Percentiles rank a stretch among this genome's conserved stretches.
phyloP scores from a whole-genome alignment of 441 rosid genomes.

The Lepidium campestre region DNA sequence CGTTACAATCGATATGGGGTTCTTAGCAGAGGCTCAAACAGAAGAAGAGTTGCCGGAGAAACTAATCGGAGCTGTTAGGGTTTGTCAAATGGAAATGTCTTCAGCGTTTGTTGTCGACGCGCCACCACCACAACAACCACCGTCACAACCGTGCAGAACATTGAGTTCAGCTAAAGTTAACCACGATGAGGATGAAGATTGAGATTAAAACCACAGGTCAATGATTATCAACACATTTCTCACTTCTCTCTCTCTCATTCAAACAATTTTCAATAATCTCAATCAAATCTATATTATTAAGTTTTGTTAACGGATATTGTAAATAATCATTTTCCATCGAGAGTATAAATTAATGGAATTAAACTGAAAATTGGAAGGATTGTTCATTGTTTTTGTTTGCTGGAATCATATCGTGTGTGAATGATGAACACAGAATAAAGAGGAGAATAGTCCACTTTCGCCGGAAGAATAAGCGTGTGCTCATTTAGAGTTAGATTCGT shows the following conservation, averaged over 20 bases:
- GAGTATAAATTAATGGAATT: background rate
- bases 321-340: background rate
- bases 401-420: background rate
- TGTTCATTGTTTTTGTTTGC: background rate
- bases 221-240: background rate
- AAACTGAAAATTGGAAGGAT: background rate
- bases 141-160: conserved; percentile 23
- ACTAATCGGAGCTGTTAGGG: conserved; percentile 77
- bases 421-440: background rate
- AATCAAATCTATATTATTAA: background rate
- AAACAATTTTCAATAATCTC: conserved; percentile 2
- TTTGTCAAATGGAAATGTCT: conserved; percentile 89
- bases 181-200: conserved; percentile 40
- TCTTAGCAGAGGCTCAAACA: conserved; percentile 71
- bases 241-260: background rate
- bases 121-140: background rate
- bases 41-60: conserved; percentile 87
- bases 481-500: background rate
- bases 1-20: conserved; percentile 89
- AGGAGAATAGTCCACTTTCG: conserved; percentile 12
- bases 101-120: conserved; percentile 56
- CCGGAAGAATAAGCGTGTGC: conserved; percentile 2
- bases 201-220: background rate
- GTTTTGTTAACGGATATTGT: conserved; percentile 8
- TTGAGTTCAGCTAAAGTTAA: conserved; percentile 56